Base-by-base conservation (phyloP, 805 yeast species). In the Candida gorgasii region DNA sequence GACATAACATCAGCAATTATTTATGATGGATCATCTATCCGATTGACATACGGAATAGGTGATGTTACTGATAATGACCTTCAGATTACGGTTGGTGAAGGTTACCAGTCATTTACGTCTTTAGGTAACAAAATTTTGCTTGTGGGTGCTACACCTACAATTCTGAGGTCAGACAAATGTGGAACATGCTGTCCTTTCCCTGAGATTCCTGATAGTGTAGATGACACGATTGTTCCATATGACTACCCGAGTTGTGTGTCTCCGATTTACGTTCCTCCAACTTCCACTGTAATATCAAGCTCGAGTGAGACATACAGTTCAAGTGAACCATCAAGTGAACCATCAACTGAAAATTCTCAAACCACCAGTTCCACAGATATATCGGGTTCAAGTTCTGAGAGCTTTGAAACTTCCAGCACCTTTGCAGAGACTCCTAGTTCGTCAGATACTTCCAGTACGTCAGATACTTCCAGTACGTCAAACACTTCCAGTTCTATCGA, bases 151-250 rank as follows among this genome's bases (percentile, higher is more conserved):
- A 28, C 22, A 11, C 42, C 43, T 13, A 30, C 39, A 15, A 39
- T 43, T 9, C n/a, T n/a, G n/a, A 36, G 47, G 27, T 46, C 55
- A 15, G 40, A 48, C 1, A 30, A 22, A n/a, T 54, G 58, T 52
- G 22, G 9, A 26, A 29, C 38, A 11, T 55, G 59, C 47, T 12
- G 19, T 17, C 14, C 22, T 2, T 40, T 49, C 40, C 57, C 53
- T 8, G 38, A 39, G 5, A 26, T 23, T 29, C 54, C 55, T 11
- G 53, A 45, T 22, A 31, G 27, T 27, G 24, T 32, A 11, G 48
- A 39, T 32, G 36, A 28, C 20, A 7, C 18, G 4, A 12, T 17
- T 7, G 8, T 15, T 8, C 8, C 19, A 5, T 13, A 5, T 18
- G 28, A 36, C 6, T 37, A 40, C 6, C 22, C 38, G 12, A 30